Base-by-base conservation (phyloP, 148 eudicot genomes). In the Chenopodium berlandieri region DNA sequence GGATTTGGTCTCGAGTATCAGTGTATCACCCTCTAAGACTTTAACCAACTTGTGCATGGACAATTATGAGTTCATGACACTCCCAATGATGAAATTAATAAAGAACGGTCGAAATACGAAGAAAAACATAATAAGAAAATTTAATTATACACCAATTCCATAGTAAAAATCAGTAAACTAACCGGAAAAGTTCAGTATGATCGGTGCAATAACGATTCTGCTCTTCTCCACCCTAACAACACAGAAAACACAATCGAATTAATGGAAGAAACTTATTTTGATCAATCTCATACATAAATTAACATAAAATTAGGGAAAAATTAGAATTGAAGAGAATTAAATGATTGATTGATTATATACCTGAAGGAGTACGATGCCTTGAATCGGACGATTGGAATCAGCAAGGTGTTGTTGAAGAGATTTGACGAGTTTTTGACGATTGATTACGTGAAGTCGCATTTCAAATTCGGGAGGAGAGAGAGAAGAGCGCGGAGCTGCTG, bases 101-200 rank as follows among this genome's bases (percentile, higher is more conserved):
- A 5, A 40, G 8, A 40, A 40, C 44, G 7, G 44, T 6, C 44
- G 44, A 66, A 27, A n/a, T 11, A 66, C 13, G 32, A 66, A 9
- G 32, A 9, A 66, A 66, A 23, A 66, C 10, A 2, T 20, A 10
- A 22, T 27, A 11, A 9, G 11, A 12, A 48, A 48, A 48, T 48
- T 48, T 56, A 16, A 56, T 2, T 17, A 56, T 14, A 16, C 66
- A 20, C 27, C 1, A 7, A 62, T 1, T 7, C 12, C 13, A 20
- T 22, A 9, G n/a, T 62, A 6, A 62, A 62, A 62, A 62, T 62
- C 9, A 22, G 9, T 6, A 71, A 4, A 76, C 77, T 71, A 73
- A 93, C 97, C 97, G 89, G 84, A 95, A 95, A 77, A 95, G 88
- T 73, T 95, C 98, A 16, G 80, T 74, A 84, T 95, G 98, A 95